Evolutionary conservation across 2,329 filamentous ascomycete genomes (phyloP).

Genomic region (Exophiala alcalophila): DNA sequence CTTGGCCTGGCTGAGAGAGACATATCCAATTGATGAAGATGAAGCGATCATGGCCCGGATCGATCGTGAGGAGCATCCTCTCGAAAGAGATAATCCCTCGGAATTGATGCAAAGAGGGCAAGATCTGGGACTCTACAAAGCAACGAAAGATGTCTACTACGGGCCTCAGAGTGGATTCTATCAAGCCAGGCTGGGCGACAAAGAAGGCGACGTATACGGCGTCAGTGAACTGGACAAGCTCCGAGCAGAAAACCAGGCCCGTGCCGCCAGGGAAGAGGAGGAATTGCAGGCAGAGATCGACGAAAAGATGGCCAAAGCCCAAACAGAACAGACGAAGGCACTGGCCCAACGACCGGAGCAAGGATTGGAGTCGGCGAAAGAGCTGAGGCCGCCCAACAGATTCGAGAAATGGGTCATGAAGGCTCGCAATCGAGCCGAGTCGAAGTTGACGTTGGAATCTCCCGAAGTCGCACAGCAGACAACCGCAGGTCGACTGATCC

Average conservation of each 20-base stretch:
- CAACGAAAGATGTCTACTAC: conserved; percentile 1
- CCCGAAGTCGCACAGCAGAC: conserved; percentile 26
- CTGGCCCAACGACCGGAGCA: conserved; percentile 27
- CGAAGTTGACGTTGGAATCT: conserved; percentile 26
- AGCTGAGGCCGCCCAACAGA: conserved; percentile 28
- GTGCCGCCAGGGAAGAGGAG: conserved; percentile 44
- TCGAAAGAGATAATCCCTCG: conserved; percentile 26
- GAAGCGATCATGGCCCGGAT: conserved; percentile 48
- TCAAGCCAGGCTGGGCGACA: conserved; percentile 40
- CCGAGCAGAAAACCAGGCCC: conserved; percentile 41
- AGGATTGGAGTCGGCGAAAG: conserved; percentile 25
- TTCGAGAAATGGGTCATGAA: conserved; percentile 30
- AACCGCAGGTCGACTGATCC: conserved; percentile 44
- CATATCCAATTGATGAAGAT: conserved; percentile 48
- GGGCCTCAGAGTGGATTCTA: conserved; percentile 42
- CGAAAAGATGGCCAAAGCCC: conserved; percentile 46
- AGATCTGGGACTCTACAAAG: conserved; percentile 36
- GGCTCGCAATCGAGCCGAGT: conserved; percentile 23
- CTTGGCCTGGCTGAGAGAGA: conserved; percentile 42
- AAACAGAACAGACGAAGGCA: conserved; percentile 34
- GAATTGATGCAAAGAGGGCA: conserved; percentile 36
- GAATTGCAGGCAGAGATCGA: conserved; percentile 53
- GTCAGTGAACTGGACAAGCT: conserved; percentile 42
- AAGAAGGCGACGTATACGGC: conserved; percentile 42
- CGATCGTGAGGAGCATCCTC: conserved; percentile 30